Evolutionary conservation across 2,329 filamentous ascomycete species (phyloP).

Genomic region (Podosphaera aphanis): DNA sequence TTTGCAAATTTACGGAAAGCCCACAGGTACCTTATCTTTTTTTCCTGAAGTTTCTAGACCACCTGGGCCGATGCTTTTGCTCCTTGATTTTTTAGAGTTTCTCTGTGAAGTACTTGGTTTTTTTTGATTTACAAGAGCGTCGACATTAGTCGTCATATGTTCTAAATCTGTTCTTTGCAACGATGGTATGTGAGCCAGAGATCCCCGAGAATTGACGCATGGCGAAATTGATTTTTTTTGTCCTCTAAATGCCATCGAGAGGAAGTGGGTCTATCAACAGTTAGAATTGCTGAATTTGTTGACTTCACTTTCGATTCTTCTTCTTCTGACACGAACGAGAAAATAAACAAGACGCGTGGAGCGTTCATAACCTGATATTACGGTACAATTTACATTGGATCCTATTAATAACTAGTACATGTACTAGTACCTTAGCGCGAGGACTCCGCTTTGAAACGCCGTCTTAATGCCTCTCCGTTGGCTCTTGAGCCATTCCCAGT

Average conservation of each 20-base stretch:
- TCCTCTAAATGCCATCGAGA: slow-evolving; percentile 19
- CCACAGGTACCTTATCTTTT: slow-evolving; percentile 44
- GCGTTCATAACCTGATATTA: too few relatives aligned
- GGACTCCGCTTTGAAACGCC: too few relatives aligned
- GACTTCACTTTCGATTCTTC: too few relatives aligned
- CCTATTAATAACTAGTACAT: too few relatives aligned
- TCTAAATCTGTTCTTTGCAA: slow-evolving; percentile 43
- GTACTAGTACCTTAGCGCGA: too few relatives aligned
- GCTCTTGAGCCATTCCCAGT: too few relatives aligned
- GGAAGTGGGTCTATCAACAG: slow-evolving; percentile 5
- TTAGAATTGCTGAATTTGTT: too few relatives aligned
- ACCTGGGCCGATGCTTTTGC: slow-evolving; percentile 88
- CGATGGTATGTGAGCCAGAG: slow-evolving; percentile 38
- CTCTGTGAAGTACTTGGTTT: slow-evolving; percentile 8
- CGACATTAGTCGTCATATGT: slow-evolving; percentile 48
- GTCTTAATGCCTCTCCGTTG: too few relatives aligned
- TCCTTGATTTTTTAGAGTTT: slow-evolving; percentile 45
- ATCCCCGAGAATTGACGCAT: slow-evolving; percentile 37
- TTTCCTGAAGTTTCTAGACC: slow-evolving; percentile 57
- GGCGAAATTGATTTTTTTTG: slow-evolving; percentile 30
- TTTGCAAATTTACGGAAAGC: neutral
- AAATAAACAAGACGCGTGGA: too few relatives aligned
- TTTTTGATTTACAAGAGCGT: slow-evolving; percentile 18
- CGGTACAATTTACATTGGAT: too few relatives aligned
- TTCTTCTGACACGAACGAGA: too few relatives aligned